A percentile compares a stretch with the other conserved stretches of the same genome.
Conservation (phyloP, 257 asterid species). For the Thymus mandschuricus region DNA sequence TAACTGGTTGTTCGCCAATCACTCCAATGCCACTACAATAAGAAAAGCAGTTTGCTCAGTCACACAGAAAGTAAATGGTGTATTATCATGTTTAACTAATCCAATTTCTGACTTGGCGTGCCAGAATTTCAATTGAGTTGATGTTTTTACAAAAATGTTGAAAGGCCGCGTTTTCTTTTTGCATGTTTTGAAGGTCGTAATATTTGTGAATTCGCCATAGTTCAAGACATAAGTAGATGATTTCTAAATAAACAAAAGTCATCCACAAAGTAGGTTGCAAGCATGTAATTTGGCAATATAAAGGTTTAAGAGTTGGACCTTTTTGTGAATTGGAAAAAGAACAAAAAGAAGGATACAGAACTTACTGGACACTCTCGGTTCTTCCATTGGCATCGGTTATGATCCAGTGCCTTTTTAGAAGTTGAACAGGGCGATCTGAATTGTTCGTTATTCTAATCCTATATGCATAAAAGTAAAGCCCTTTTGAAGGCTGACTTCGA, state of each 20-base stretch:
- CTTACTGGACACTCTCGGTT: slow-evolving; percentile 72
- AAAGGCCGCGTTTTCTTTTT: background rate
- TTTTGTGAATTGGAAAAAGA: background rate
- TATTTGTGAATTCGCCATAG: background rate
- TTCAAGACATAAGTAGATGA: background rate
- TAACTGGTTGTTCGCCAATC: slow-evolving; percentile 90
- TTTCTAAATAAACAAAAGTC: background rate
- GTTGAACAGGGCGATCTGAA: slow-evolving; percentile 86
- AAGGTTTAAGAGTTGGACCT: background rate
- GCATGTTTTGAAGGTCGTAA: background rate
- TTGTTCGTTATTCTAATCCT: slow-evolving; percentile 84
- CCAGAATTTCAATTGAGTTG: too few species aligned
- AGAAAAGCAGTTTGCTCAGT: slow-evolving; percentile 5
- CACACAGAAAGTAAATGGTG: background rate
- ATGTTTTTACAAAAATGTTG: background rate
- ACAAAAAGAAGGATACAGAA: slow-evolving; percentile 9
- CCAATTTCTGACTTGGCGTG: too few species aligned
- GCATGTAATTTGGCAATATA: background rate
- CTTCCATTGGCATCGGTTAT: slow-evolving; percentile 72
- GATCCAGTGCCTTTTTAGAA: slow-evolving; percentile 94
- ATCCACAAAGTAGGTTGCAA: background rate
- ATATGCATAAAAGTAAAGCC: slow-evolving; percentile 78
- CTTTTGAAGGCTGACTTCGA: slow-evolving; percentile 85
- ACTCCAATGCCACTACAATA: slow-evolving; percentile 75
- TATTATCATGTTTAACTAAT: background rate